Base-by-base conservation (phyloP, 768 basidiomycete genomes). In the Nidula microcarpa region DNA sequence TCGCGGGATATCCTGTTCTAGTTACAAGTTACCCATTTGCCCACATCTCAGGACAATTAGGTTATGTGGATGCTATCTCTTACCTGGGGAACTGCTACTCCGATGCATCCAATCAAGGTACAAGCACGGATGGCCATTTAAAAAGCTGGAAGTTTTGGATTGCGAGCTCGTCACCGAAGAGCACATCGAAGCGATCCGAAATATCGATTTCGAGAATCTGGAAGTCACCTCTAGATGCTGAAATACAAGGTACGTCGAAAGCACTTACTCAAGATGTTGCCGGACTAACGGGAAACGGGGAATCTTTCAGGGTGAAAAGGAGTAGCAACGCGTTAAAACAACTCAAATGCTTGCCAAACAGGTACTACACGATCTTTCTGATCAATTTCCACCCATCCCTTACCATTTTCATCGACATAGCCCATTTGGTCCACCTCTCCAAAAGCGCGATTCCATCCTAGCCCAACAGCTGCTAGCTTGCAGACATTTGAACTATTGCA, bases 301-400 rank as follows among this genome's bases (percentile, higher is more conserved):
- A 23, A 23, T 23, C 23, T 23, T 23, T 3, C 3, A 23, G 23
- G 23, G 23, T 3, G 23, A 23, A 23, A 23, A 23, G 23, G 23
- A 23, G 23, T 23, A 23, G 23, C 23, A 23, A 23, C 23, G 23
- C 23, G 23, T 57, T 65, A 72, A 60, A 82, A 83, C 39, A 82
- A 59, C 53, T 85, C 74, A 55, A 84, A 86, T 11, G 84, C 70
- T 39, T 68, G 59, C 86, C 86, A 89, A 6, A 74, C 66, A 9
- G 86, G 87, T 33, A 75, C 58, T 41, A 85, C 62, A n/a, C 49
- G 57, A 0, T 82, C 86, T 47, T 76, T 75, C 56, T 78, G 67
- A 59, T 89, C 87, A n/a, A 87, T 71, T 46, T 89, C 87, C 2
- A 86, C 68, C 87, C 87, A 88, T 10, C 75, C 70, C 60, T 75